Evolutionary conservation across 2,329 filamentous ascomycete species (phyloP).

Genomic region (Hypoxylon sp.): DNA sequence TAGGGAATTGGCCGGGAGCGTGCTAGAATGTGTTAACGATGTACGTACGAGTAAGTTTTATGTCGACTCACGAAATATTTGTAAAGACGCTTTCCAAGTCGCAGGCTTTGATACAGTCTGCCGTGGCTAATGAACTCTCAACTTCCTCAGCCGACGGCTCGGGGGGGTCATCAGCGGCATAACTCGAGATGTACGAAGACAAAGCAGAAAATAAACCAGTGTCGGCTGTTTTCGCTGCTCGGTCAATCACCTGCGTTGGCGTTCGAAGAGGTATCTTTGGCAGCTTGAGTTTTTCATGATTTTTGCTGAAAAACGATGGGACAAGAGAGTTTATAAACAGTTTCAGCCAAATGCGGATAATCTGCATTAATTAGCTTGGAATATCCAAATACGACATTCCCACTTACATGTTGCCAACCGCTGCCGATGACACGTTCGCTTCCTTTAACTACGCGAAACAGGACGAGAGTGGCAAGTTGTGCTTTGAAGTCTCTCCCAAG

Average conservation of each 20-base stretch:
- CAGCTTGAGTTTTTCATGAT: conserved; percentile 75
- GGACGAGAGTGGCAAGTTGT: conserved; percentile 91
- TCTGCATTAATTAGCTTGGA: conserved; percentile 63
- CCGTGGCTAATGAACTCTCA: conserved; percentile 92
- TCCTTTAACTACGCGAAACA: conserved; percentile 90
- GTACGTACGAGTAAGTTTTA: background rate
- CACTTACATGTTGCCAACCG: conserved; percentile 81
- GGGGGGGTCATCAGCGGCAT: conserved; percentile 96
- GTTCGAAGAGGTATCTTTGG: conserved; percentile 88
- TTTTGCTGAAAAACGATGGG: conserved; percentile 77
- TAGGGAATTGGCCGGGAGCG: conserved; percentile 70
- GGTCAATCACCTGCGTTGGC: conserved; percentile 92
- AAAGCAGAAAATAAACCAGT: conserved; percentile 92
- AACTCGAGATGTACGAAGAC: conserved; percentile 97
- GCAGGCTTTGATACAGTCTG: conserved; percentile 94
- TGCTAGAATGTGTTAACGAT: conserved; percentile 56
- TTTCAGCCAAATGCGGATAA: conserved; percentile 93
- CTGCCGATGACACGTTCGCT: conserved; percentile 81
- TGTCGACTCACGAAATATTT: conserved; percentile 77
- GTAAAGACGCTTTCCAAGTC: conserved; percentile 83
- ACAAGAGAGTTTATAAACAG: conserved; percentile 96
- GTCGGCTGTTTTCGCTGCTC: conserved; percentile 81
- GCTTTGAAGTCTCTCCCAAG: conserved; percentile 94
- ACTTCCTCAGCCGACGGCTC: conserved; percentile 97
- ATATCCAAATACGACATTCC: conserved; percentile 7